These are phyloP conservation scores for Cairneyella variabilis DNA, from an alignment of 495 filamentous ascomycete genomes.

Conservation along the genomic window DNA sequence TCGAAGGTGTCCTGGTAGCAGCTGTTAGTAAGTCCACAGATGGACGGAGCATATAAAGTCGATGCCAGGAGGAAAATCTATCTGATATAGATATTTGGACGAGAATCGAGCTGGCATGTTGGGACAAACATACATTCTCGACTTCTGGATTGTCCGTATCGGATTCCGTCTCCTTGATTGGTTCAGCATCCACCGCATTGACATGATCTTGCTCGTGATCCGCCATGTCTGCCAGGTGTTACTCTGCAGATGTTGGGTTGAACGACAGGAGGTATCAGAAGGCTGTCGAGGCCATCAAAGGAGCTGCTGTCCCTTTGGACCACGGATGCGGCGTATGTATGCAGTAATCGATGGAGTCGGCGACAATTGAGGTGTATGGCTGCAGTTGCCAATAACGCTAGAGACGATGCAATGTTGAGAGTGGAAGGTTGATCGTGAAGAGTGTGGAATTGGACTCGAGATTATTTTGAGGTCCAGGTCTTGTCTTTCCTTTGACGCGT, in stretches of 20 bases:
- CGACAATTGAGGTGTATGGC: background rate
- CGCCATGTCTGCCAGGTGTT: slow-evolving; percentile 10
- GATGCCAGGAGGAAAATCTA: no score
- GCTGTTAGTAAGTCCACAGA: no score
- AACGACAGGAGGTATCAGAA: slow-evolving; percentile 10
- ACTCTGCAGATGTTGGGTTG: background rate
- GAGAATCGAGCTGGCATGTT: background rate
- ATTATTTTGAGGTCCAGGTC: slow-evolving; percentile 6
- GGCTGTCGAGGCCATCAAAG: slow-evolving; percentile 20
- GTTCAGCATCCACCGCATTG: background rate
- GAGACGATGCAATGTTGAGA: background rate
- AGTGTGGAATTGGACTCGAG: slow-evolving; percentile 2
- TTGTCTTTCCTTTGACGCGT: slow-evolving; percentile 1
- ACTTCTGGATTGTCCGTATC: slow-evolving; percentile 16
- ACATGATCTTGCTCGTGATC: slow-evolving; percentile 18
- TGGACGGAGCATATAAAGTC: no score
- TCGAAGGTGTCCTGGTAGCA: slow-evolving; percentile 84
- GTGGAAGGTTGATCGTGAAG: background rate
- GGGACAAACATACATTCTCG: slow-evolving; percentile 20
- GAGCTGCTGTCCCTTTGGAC: slow-evolving; percentile 10
- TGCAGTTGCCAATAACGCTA: background rate
- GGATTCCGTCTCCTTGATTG: slow-evolving; percentile 6
- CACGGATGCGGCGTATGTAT: background rate
- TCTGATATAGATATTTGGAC: no score
- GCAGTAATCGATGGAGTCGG: background rate